Conservation (phyloP, 2,329 filamentous ascomycete genomes). For the Aspergillus cejpii region DNA sequence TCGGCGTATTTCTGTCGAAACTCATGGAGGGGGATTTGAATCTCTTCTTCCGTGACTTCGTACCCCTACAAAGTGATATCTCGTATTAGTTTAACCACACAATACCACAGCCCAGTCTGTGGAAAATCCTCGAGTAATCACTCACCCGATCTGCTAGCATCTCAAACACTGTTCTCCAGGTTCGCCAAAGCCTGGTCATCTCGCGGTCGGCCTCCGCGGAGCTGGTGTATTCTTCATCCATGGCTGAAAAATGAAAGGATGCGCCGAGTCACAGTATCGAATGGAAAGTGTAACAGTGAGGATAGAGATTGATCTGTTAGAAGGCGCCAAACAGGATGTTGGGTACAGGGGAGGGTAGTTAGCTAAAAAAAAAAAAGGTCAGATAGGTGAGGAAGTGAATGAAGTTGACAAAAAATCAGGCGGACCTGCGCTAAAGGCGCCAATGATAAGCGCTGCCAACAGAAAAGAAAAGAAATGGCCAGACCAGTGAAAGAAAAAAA, state of each 20-base stretch:
- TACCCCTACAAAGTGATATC: constrained; percentile 62
- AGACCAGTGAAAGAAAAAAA: constrained; percentile 9
- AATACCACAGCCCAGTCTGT: constrained; percentile 2
- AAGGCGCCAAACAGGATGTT: not conserved
- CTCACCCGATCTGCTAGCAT: constrained; percentile 87
- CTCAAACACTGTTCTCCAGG: constrained; percentile 87
- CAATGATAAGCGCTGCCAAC: constrained; percentile 21
- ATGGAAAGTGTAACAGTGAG: not conserved
- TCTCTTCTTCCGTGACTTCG: constrained; percentile 80
- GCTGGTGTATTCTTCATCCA: constrained; percentile 38
- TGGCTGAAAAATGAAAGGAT: constrained; percentile 15
- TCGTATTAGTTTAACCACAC: constrained; percentile 5
- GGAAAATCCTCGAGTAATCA: constrained; percentile 7
- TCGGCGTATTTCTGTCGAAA: constrained; percentile 69
- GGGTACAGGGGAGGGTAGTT: constrained; percentile 1
- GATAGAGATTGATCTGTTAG: constrained; percentile 1
- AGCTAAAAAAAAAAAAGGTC: constrained; percentile 13
- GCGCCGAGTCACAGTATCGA: constrained; percentile 8
- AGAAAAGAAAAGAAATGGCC: constrained; percentile 15
- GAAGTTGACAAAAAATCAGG: constrained; percentile 28
- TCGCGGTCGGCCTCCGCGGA: constrained; percentile 37
- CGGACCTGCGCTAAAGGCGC: constrained; percentile 25
- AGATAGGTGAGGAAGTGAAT: constrained; percentile 18
- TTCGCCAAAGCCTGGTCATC: constrained; percentile 74
- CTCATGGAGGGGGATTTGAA: constrained; percentile 74